These are phyloP conservation scores for Alternaria gansuensis DNA, from an alignment of 2,329 filamentous ascomycete species.

Conservation along the genomic window DNA sequence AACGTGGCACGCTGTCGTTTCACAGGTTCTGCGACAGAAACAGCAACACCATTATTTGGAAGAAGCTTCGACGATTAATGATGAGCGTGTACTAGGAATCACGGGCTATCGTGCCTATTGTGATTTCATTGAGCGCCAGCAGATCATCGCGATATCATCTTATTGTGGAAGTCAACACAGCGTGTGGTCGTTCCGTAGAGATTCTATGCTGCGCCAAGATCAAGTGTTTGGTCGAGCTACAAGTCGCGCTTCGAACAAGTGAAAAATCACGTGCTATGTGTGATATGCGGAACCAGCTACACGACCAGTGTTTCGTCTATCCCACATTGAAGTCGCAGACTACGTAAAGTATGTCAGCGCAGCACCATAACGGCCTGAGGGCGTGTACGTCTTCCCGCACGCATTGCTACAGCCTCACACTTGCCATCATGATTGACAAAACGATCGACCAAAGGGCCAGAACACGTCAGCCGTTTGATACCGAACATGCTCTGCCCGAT, in stretches of 20 bases:
- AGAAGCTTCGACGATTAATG: not conserved
- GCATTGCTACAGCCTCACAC: conserved; percentile 25
- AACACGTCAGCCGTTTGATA: conserved; percentile 22
- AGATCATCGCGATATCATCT: not conserved
- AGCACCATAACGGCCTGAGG: conserved; percentile 34
- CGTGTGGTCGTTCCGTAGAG: not conserved
- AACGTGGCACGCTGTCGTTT: conserved; percentile 16
- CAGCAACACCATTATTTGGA: conserved; percentile 17
- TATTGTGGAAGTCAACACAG: not conserved
- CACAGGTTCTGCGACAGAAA: conserved; percentile 21
- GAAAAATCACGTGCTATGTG: conserved; percentile 3
- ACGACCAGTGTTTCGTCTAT: conserved; percentile 35
- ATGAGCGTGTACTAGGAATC: not conserved
- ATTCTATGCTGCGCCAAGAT: not conserved
- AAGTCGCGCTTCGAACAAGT: not conserved
- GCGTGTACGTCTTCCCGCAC: conserved; percentile 20
- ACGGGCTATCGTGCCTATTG: not conserved
- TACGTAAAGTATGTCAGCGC: conserved; percentile 18
- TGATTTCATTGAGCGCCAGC: not conserved
- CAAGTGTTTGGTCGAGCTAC: not conserved
- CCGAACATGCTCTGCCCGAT: conserved; percentile 12
- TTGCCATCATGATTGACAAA: conserved; percentile 3
- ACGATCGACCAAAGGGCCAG: conserved; percentile 4
- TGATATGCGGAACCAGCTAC: conserved; percentile 18
- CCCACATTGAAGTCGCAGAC: conserved; percentile 37